These are phyloP conservation scores for Cyberlindnera bimundalis DNA, from an alignment of 805 yeast species.

Conservation along the genomic window DNA sequence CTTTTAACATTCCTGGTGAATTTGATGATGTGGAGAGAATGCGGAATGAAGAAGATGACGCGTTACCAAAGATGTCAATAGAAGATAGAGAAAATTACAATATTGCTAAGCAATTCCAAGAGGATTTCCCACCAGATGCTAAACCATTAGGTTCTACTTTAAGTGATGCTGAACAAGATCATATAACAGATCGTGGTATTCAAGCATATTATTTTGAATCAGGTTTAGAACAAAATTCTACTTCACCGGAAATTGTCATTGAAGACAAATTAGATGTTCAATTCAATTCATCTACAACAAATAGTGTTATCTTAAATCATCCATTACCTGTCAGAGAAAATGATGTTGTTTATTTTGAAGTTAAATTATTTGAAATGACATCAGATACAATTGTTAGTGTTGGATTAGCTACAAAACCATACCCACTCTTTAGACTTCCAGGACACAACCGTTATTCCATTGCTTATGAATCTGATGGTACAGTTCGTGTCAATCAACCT, in stretches of 20 bases:
- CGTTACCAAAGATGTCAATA: slow-evolving; percentile 40
- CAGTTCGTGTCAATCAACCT: slow-evolving; percentile 65
- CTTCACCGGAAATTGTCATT: slow-evolving; percentile 46
- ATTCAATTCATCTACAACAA: slow-evolving; percentile 26
- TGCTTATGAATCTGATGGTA: slow-evolving; percentile 85
- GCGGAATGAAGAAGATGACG: slow-evolving; percentile 51
- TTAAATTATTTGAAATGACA: slow-evolving; percentile 72
- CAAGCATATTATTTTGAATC: slow-evolving; percentile 40
- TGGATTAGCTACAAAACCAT: slow-evolving; percentile 83
- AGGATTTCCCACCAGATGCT: slow-evolving; percentile 42
- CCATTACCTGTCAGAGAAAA: slow-evolving; percentile 44
- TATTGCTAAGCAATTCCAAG: slow-evolving; percentile 36
- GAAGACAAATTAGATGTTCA: slow-evolving; percentile 56
- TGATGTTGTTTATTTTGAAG: slow-evolving; percentile 27
- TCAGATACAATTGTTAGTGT: slow-evolving; percentile 53
- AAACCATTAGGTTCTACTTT: slow-evolving; percentile 35
- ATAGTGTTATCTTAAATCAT: slow-evolving; percentile 30
- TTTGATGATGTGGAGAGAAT: slow-evolving; percentile 65
- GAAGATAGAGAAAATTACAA: slow-evolving; percentile 39
- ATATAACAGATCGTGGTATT: slow-evolving; percentile 77
- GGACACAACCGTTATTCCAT: slow-evolving; percentile 85
- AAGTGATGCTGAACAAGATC: slow-evolving; percentile 83
- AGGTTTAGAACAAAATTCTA: slow-evolving; percentile 37
- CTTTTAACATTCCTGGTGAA: slow-evolving; percentile 48
- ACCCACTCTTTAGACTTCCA: slow-evolving; percentile 90